Conservation (phyloP, 2,329 filamentous ascomycete genomes). For the Xylaria sp. region DNA sequence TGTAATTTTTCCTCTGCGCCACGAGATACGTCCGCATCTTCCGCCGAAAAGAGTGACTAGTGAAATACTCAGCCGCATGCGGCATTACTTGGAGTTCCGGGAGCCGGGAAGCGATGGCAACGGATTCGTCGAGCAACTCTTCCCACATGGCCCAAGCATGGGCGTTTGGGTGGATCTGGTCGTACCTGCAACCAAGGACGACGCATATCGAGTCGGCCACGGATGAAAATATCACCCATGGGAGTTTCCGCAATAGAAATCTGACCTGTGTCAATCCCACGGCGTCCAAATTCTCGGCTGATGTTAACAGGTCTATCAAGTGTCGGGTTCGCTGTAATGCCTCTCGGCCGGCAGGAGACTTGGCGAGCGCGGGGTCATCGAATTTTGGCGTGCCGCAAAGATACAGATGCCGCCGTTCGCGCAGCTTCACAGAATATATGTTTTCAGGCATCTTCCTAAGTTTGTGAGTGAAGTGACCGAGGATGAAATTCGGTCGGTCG, state of each 20-base stretch:
- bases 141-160: slow-evolving; percentile 74
- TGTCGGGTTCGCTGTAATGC: slow-evolving; percentile 56
- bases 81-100: slow-evolving; percentile 77
- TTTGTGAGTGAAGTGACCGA: slow-evolving; percentile 69
- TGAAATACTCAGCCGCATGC: slow-evolving; percentile 66
- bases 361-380: slow-evolving; percentile 21
- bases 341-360: slow-evolving; percentile 42
- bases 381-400: slow-evolving; percentile 36
- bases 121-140: slow-evolving; percentile 78
- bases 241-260: slow-evolving; percentile 79
- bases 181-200: slow-evolving; percentile 80
- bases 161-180: slow-evolving; percentile 74
- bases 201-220: slow-evolving; percentile 86
- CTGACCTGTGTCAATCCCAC: slow-evolving; percentile 67
- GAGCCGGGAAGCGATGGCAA: slow-evolving; percentile 74
- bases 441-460: slow-evolving; percentile 34
- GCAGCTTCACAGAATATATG: slow-evolving; percentile 55
- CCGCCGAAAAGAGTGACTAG: slow-evolving; percentile 70
- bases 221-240: slow-evolving; percentile 78
- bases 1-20: slow-evolving; percentile 67
- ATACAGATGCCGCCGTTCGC: slow-evolving; percentile 41
- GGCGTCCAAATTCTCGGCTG: slow-evolving; percentile 70
- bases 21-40: slow-evolving; percentile 65
- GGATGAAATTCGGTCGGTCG: slow-evolving; percentile 78
- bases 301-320: slow-evolving; percentile 71